phyloP scores from a whole-genome alignment of 148 eudicot genomes.

The Agrostemma githago region DNA sequence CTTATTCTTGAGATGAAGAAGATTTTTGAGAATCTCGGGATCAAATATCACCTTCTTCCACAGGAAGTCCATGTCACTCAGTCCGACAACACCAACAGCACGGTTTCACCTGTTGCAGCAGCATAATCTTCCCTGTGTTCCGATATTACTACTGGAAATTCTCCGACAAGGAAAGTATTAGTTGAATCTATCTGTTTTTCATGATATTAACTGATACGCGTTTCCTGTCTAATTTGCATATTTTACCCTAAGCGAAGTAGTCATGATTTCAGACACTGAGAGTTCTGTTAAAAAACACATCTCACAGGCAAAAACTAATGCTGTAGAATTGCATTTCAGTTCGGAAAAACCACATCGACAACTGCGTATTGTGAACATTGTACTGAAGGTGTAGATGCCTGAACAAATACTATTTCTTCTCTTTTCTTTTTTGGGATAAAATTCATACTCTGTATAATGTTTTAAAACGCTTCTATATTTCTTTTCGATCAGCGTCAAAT shows the following conservation, averaged over 20 bases:
- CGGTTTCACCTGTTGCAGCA: slow-evolving; percentile 14
- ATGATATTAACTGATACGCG: neutral
- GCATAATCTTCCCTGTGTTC: neutral
- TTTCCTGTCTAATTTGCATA: neutral
- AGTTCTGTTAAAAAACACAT: no score
- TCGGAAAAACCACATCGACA: neutral
- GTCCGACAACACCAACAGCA: slow-evolving; percentile 19
- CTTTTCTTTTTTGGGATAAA: neutral
- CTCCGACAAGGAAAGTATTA: neutral
- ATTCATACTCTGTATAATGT: neutral
- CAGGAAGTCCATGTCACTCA: slow-evolving; percentile 60
- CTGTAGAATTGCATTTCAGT: neutral
- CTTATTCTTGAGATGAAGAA: slow-evolving; percentile 56
- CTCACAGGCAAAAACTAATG: neutral
- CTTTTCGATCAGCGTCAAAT: neutral
- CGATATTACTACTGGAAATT: neutral
- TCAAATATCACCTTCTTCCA: slow-evolving; percentile 58
- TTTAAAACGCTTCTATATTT: neutral
- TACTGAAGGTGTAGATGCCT: neutral
- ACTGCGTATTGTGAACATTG: neutral
- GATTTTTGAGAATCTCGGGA: slow-evolving; percentile 37
- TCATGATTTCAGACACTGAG: no score
- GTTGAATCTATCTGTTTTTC: neutral
- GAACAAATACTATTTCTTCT: no score
- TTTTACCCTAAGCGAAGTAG: no score